phyloP scores from a whole-genome alignment of 1,139 yeast species.

The Zygosaccharomyces sapae region DNA sequence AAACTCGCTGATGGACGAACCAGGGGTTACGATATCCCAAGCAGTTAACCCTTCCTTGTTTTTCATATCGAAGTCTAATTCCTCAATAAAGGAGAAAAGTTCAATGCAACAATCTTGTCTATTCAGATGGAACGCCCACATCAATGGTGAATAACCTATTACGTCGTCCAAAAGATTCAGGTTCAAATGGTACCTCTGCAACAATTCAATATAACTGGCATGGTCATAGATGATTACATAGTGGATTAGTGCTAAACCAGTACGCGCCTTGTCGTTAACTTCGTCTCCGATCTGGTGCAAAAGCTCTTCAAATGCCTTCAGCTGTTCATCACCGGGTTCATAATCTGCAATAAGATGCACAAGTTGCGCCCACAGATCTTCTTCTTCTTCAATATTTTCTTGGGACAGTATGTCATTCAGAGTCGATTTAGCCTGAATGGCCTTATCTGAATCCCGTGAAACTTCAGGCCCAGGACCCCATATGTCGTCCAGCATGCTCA shows the following conservation, averaged over 20 bases:
- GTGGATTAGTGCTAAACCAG: constrained; percentile 31
- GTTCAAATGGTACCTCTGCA: constrained; percentile 35
- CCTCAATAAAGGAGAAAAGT: constrained; percentile 40
- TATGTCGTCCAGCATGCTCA: constrained; percentile 12
- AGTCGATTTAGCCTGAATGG: constrained; percentile 8
- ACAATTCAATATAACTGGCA: constrained; percentile 39
- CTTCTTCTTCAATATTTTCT: constrained; percentile 8
- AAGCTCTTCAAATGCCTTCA: constrained; percentile 22
- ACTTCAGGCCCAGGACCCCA: constrained; percentile 11
- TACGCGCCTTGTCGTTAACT: constrained; percentile 22
- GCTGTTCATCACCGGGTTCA: constrained; percentile 20
- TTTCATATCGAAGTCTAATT: constrained; percentile 37
- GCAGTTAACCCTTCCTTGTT: constrained; percentile 38
- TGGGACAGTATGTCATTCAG: constrained; percentile 4
- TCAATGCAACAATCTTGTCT: constrained; percentile 37
- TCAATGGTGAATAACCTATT: constrained; percentile 44
- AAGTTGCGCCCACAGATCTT: constrained; percentile 23
- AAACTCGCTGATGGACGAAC: constrained; percentile 39
- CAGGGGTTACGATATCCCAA: constrained; percentile 39
- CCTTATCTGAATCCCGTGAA: constrained; percentile 7
- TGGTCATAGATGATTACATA: constrained; percentile 29
- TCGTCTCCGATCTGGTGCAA: constrained; percentile 15
- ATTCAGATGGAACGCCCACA: constrained; percentile 46
- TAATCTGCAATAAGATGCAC: constrained; percentile 24
- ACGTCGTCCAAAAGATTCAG: constrained; percentile 39